Percentiles rank a stretch among this genome's conserved stretches.
These are phyloP conservation scores for Boletus pseudo-olivaceus DNA, from an alignment of 768 basidiomycete species.

Conservation along the genomic window DNA sequence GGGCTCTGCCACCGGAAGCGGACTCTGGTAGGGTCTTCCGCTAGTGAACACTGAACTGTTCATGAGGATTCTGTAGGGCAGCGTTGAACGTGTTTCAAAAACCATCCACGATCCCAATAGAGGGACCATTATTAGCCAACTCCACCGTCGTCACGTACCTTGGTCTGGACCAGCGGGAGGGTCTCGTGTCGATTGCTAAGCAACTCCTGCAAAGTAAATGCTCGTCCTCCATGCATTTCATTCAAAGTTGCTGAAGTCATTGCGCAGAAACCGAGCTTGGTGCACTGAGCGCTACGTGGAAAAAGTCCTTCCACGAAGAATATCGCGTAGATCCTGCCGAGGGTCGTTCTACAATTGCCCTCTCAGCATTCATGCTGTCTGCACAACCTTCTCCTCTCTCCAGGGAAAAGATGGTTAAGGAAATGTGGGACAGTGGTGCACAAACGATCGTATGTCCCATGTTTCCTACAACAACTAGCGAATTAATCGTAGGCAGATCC, in stretches of 20 bases:
- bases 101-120: constrained; percentile 21
- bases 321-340: constrained; percentile 39
- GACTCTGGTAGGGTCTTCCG: constrained; percentile 60
- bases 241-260: constrained; percentile 11
- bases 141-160: constrained; percentile 61
- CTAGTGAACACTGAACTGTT: constrained; percentile 2
- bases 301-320: constrained; percentile 52
- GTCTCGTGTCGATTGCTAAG: constrained; percentile 63
- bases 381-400: constrained; percentile 58
- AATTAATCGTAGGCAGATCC: constrained; percentile 46
- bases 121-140: constrained; percentile 38
- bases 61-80: constrained; percentile 48
- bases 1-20: constrained; percentile 81
- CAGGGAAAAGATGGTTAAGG: constrained; percentile 64
- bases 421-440: constrained; percentile 92
- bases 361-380: constrained; percentile 87
- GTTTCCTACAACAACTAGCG: background rate
- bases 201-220: constrained; percentile 54
- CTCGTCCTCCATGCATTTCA: background rate
- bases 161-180: constrained; percentile 75
- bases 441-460: constrained; percentile 58
- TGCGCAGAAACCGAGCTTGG: constrained; percentile 47
- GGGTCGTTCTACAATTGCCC: constrained; percentile 55
- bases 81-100: constrained; percentile 61
- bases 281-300: constrained; percentile 47